These are phyloP conservation scores for Coprinopsis marcescibilis DNA, from an alignment of 768 basidiomycete species.

Conservation along the genomic window DNA sequence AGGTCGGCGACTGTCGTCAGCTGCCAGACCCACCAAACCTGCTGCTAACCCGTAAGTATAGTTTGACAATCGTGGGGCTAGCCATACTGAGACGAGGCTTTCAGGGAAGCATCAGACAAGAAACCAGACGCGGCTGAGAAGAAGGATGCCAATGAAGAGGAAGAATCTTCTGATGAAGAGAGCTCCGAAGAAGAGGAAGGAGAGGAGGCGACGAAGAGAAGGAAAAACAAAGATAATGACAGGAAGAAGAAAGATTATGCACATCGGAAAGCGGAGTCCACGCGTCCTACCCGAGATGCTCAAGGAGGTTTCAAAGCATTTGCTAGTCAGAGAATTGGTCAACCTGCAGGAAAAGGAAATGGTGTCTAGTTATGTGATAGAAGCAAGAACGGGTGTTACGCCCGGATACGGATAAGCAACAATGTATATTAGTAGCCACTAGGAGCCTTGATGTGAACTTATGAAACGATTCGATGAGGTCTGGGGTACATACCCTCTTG, in stretches of 20 bases:
- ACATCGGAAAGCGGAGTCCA: constrained; percentile 41
- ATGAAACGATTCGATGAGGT: neutral
- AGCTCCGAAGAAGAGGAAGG: constrained; percentile 31
- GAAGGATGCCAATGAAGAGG: constrained; percentile 21
- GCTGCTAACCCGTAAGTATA: neutral
- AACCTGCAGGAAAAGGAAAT: constrained; percentile 46
- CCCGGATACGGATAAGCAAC: neutral
- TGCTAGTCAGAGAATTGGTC: constrained; percentile 45
- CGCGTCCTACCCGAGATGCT: constrained; percentile 42
- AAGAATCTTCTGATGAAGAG: constrained; percentile 20
- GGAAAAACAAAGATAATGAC: constrained; percentile 42
- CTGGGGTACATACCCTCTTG: neutral
- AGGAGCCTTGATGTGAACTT: neutral
- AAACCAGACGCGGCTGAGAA: neutral
- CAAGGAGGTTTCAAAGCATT: constrained; percentile 25
- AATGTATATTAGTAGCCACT: neutral
- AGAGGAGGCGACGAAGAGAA: constrained; percentile 42
- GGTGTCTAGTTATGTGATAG: constrained; percentile 14
- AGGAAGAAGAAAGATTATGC: constrained; percentile 42
- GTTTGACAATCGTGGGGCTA: constrained; percentile 1
- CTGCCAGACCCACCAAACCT: constrained; percentile 28
- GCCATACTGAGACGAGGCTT: neutral
- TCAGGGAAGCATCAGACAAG: constrained; percentile 13
- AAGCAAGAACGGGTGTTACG: constrained; percentile 13
- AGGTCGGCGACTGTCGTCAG: constrained; percentile 45